Percentiles rank a stretch among this genome's conserved stretches.
Conservation (phyloP, 2,329 filamentous ascomycete species). For the Westerdykella ornata region DNA sequence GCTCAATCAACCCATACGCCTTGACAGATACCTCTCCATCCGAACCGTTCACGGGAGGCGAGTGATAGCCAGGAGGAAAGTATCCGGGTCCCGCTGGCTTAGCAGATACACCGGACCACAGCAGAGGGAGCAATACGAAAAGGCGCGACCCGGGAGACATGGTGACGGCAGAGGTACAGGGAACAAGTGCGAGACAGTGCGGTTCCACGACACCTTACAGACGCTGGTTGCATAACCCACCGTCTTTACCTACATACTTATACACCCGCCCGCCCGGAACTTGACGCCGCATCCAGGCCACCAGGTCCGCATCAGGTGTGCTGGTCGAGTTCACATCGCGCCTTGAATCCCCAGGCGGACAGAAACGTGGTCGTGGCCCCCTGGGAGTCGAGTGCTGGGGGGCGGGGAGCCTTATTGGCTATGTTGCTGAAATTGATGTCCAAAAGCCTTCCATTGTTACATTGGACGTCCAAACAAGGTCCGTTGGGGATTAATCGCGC, state of each 20-base stretch:
- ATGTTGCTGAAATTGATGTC: conserved; percentile 9
- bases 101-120: conserved; percentile 17
- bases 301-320: conserved; percentile 3
- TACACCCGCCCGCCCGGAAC: conserved; percentile 3
- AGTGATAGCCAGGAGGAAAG: conserved; percentile 19
- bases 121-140: conserved; percentile 12
- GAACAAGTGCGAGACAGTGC: neutral
- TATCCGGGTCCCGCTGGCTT: conserved; percentile 17
- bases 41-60: conserved; percentile 4
- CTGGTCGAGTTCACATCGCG: conserved; percentile 3
- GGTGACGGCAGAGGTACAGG: conserved; percentile 2
- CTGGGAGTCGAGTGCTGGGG: neutral
- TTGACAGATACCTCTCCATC: conserved; percentile 9
- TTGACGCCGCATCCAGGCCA: neutral
- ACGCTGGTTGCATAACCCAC: conserved; percentile 1
- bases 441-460: conserved; percentile 17
- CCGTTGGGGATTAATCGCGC: conserved; percentile 5
- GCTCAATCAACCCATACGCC: conserved; percentile 29
- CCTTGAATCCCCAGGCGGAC: conserved; percentile 1
- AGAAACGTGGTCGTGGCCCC: neutral
- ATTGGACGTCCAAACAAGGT: conserved; percentile 10
- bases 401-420: conserved; percentile 13
- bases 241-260: conserved; percentile 8
- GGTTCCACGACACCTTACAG: conserved; percentile 5
- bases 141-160: conserved; percentile 11